phyloP scores from a whole-genome alignment of 2,329 filamentous ascomycete species.

The Volutella citrinella region DNA sequence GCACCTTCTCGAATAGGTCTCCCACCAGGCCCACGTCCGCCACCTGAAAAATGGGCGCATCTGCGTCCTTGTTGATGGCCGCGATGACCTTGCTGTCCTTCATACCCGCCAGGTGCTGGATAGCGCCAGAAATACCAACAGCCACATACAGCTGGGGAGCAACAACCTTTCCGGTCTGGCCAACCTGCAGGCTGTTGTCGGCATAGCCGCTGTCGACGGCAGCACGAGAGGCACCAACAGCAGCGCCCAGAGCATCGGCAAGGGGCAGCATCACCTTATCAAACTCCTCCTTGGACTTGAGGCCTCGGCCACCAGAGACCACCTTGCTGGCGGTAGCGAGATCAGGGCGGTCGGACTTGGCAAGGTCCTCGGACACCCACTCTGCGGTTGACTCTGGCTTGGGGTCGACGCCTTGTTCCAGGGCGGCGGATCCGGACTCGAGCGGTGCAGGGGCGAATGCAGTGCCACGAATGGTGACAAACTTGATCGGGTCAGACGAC shows the following conservation, averaged over 20 bases:
- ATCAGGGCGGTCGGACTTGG: slow-evolving; percentile 92
- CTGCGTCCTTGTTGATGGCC: slow-evolving; percentile 95
- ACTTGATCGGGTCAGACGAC: slow-evolving; percentile 78
- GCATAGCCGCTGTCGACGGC: slow-evolving; percentile 97
- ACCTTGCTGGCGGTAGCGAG: slow-evolving; percentile 85
- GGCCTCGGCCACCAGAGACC: slow-evolving; percentile 87
- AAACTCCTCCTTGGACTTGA: slow-evolving; percentile 98
- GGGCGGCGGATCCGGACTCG: slow-evolving; percentile 68
- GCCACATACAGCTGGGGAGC: slow-evolving; percentile 94
- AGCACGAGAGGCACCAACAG: slow-evolving; percentile 89
- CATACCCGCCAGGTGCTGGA: slow-evolving; percentile 98
- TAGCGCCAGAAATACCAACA: slow-evolving; percentile 93
- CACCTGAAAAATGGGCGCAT: slow-evolving; percentile 97
- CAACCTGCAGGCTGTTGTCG: slow-evolving; percentile 97
- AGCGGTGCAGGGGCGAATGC: slow-evolving; percentile 76
- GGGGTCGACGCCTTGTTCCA: slow-evolving; percentile 82
- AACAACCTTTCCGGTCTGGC: slow-evolving; percentile 98
- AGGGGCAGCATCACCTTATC: slow-evolving; percentile 89
- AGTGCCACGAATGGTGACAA: slow-evolving; percentile 90
- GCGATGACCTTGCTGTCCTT: slow-evolving; percentile 99
- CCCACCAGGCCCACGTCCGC: slow-evolving; percentile 94
- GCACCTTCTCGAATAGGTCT: slow-evolving; percentile 92
- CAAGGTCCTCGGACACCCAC: slow-evolving; percentile 91
- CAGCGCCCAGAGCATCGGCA: slow-evolving; percentile 89
- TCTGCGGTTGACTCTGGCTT: slow-evolving; percentile 71